Evolutionary conservation across 1,284 basidiomycete species (phyloP).

Genomic region (Mixia osmundae): DNA sequence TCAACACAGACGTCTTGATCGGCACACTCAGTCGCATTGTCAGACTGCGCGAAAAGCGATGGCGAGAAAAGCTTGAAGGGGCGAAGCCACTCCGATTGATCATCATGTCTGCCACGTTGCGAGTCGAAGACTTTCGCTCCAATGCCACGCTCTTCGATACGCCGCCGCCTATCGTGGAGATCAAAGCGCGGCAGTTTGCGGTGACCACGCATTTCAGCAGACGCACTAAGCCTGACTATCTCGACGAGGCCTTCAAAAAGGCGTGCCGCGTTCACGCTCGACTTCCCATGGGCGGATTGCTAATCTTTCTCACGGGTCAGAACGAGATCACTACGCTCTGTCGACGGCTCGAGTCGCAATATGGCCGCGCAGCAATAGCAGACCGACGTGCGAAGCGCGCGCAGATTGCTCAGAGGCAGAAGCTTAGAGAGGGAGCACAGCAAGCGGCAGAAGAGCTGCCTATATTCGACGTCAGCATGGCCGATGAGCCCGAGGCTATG

Average conservation of each 20-base stretch:
- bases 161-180: constrained; percentile 72
- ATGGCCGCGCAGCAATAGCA: constrained; percentile 40
- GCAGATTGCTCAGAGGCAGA: constrained; percentile 11
- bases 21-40: constrained; percentile 84
- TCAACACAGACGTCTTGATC: constrained; percentile 95
- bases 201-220: constrained; percentile 88
- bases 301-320: constrained; percentile 56
- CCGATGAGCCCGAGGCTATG: constrained; percentile 5
- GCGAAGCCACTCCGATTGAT: constrained; percentile 66
- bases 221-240: constrained; percentile 63
- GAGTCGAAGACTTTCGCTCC: constrained; percentile 75
- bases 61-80: constrained; percentile 47
- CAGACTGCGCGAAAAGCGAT: constrained; percentile 62
- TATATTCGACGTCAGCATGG: constrained; percentile 4
- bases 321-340: constrained; percentile 44
- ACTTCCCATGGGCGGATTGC: constrained; percentile 42
- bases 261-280: constrained; percentile 52
- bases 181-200: constrained; percentile 76
- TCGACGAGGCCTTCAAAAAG: constrained; percentile 75
- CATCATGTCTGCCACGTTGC: constrained; percentile 96
- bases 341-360: constrained; percentile 49
- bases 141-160: constrained; percentile 59
- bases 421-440: constrained; percentile 1
- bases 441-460: no score
- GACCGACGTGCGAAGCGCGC: constrained; percentile 27